phyloP scores from a whole-genome alignment of 495 filamentous ascomycete genomes.

The Penicillium turbatum region DNA sequence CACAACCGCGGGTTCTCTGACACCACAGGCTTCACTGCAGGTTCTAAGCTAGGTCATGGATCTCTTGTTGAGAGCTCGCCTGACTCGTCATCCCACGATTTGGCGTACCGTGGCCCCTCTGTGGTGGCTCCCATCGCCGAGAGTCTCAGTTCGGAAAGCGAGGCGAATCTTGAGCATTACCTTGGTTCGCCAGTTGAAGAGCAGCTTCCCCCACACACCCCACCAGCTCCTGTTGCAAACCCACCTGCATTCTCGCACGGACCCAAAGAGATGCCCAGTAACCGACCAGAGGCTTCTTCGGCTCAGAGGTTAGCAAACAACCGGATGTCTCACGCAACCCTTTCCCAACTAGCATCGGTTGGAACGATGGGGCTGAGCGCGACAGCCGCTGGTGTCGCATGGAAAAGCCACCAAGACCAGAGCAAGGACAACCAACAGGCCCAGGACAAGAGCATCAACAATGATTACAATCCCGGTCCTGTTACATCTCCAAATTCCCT shows the following conservation, averaged over 20 bases:
- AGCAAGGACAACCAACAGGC: conserved; percentile 10
- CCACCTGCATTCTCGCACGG: conserved; percentile 75
- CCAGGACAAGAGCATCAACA: conserved; percentile 9
- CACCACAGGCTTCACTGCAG: conserved; percentile 30
- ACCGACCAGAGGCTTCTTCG: conserved; percentile 64
- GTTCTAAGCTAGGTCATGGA: conserved; percentile 16
- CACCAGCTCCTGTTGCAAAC: conserved; percentile 66
- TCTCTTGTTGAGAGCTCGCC: conserved; percentile 32
- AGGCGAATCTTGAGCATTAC: conserved; percentile 15
- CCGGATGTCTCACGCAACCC: conserved; percentile 74
- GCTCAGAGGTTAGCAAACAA: conserved; percentile 73
- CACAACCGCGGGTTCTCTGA: conserved; percentile 58
- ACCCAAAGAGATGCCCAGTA: conserved; percentile 61
- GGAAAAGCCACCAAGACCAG: conserved; percentile 27
- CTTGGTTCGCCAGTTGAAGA: conserved; percentile 28
- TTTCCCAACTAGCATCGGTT: conserved; percentile 69
- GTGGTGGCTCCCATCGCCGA: conserved; percentile 35
- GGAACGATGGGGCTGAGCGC: conserved; percentile 42
- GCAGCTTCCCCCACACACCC: conserved; percentile 51
- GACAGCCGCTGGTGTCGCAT: conserved; percentile 34
- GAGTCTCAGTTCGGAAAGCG: conserved; percentile 56
- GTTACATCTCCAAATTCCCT: conserved; percentile 8
- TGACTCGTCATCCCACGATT: conserved; percentile 39
- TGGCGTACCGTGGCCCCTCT: conserved; percentile 29
- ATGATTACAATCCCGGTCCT: background rate